phyloP scores from a whole-genome alignment of 495 filamentous ascomycete species.

The Rhypophila decipiens region DNA sequence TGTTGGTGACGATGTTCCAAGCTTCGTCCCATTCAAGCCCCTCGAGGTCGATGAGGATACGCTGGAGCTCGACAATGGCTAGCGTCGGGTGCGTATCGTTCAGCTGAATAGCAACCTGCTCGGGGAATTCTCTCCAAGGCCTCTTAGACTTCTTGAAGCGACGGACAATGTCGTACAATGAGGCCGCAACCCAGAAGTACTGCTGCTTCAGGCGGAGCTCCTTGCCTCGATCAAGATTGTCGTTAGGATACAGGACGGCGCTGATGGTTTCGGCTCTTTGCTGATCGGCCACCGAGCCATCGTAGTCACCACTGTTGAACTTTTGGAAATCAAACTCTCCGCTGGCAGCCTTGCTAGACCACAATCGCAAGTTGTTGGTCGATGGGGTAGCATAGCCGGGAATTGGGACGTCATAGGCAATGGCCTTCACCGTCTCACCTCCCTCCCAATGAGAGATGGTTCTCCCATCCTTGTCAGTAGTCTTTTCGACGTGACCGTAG shows the following conservation, averaged over 20 bases:
- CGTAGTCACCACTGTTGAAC: slow-evolving; percentile 97
- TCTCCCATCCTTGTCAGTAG: slow-evolving; percentile 70
- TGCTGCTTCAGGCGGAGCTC: slow-evolving; percentile 97
- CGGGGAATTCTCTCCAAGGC: slow-evolving; percentile 85
- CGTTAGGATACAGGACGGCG: slow-evolving; percentile 94
- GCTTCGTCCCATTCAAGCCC: slow-evolving; percentile 90
- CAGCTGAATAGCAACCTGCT: slow-evolving; percentile 93
- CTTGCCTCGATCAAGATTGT: slow-evolving; percentile 93
- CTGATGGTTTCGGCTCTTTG: slow-evolving; percentile 96
- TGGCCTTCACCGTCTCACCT: slow-evolving; percentile 85
- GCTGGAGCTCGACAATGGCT: slow-evolving; percentile 89
- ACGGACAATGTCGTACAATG: slow-evolving; percentile 89
- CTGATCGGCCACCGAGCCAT: slow-evolving; percentile 92
- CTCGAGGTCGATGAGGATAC: slow-evolving; percentile 85
- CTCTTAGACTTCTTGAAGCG: slow-evolving; percentile 96
- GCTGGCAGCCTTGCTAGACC: slow-evolving; percentile 94
- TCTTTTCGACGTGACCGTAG: slow-evolving; percentile 73
- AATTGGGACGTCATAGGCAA: slow-evolving; percentile 93
- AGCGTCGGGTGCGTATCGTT: slow-evolving; percentile 98
- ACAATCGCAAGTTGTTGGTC: slow-evolving; percentile 92
- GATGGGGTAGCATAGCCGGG: slow-evolving; percentile 84
- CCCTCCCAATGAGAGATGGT: slow-evolving; percentile 71
- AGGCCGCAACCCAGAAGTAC: slow-evolving; percentile 99
- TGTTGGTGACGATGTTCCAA: slow-evolving; percentile 66
- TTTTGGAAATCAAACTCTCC: slow-evolving; percentile 99